These are phyloP conservation scores for Picea sitchensis DNA, from an alignment of 75 land plant species.

Conservation along the genomic window DNA sequence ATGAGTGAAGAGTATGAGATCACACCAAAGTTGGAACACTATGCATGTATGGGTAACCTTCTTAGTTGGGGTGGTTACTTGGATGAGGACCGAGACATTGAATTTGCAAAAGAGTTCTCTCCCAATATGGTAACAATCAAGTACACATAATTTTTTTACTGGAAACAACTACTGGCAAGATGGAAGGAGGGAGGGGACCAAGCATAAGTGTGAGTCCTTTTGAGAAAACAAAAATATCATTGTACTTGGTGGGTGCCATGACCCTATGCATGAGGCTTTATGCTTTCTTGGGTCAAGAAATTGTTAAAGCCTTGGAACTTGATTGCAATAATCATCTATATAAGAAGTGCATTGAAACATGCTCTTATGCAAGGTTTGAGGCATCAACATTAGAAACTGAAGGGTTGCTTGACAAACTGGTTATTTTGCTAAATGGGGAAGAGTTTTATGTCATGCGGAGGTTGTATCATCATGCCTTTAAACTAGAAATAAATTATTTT, in stretches of 20 bases:
- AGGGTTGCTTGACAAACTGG: conserved; percentile 73
- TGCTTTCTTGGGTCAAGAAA: conserved; percentile 76
- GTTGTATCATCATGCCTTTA: conserved; percentile 79
- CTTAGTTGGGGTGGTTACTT: too few relatives aligned
- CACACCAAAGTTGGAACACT: too few relatives aligned
- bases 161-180: conserved; percentile 64
- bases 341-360: conserved; percentile 67
- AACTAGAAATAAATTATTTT: conserved; percentile 68
- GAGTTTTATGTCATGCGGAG: conserved; percentile 53
- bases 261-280: conserved; percentile 90
- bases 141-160: conserved; percentile 66
- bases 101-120: conserved; percentile 28
- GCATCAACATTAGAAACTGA: conserved; percentile 52
- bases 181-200: conserved; percentile 48
- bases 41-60: too few relatives aligned
- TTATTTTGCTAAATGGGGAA: conserved; percentile 50
- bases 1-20: too few relatives aligned
- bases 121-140: conserved; percentile 54
- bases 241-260: conserved; percentile 85
- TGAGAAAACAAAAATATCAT: conserved; percentile 59
- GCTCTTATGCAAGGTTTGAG: conserved; percentile 59
- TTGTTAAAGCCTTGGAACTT: conserved; percentile 21
- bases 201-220: conserved; percentile 57
- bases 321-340: too few relatives aligned
- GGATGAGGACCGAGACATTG: conserved; percentile 31